Conservation (phyloP, 305 asterid species). For the Solanum aculeatissimum region DNA sequence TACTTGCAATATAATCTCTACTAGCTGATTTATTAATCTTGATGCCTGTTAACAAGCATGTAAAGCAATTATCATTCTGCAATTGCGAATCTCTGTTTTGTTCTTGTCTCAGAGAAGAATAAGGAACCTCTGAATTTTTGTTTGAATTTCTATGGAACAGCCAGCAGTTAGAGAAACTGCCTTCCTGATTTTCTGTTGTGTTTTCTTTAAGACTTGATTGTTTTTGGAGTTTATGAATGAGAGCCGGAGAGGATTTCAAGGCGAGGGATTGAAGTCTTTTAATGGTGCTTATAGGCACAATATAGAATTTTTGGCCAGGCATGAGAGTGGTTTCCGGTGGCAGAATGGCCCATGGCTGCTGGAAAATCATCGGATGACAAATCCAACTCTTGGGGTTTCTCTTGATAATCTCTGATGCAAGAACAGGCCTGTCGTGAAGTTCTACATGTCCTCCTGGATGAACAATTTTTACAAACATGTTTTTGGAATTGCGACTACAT, state of each 20-base stretch:
- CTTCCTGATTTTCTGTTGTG: background rate
- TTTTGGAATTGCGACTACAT: constrained; percentile 28
- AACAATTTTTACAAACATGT: constrained; percentile 40
- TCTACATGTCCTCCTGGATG: constrained; percentile 74
- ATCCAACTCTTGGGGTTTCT: constrained; percentile 52
- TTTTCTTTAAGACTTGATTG: background rate
- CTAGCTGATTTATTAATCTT: background rate
- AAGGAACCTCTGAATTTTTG: background rate
- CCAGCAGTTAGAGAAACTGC: background rate
- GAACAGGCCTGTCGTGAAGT: constrained; percentile 51
- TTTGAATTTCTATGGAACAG: background rate
- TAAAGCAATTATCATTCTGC: background rate
- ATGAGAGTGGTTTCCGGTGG: constrained; percentile 40
- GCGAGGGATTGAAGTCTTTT: constrained; percentile 31
- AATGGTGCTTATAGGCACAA: constrained; percentile 46
- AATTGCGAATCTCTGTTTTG: background rate
- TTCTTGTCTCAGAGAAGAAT: background rate
- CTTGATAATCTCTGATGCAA: constrained; percentile 39
- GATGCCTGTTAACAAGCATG: constrained; percentile 1
- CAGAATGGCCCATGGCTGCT: constrained; percentile 38
- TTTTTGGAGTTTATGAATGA: background rate
- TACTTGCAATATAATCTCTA: background rate
- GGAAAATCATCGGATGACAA: constrained; percentile 47
- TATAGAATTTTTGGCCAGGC: constrained; percentile 51
- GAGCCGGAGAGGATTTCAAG: constrained; percentile 10